Evolutionary conservation across 805 yeast genomes (phyloP), one percentile per base, ranked within the genome.

Genomic region (Nakazawaea anatomiae): DNA sequence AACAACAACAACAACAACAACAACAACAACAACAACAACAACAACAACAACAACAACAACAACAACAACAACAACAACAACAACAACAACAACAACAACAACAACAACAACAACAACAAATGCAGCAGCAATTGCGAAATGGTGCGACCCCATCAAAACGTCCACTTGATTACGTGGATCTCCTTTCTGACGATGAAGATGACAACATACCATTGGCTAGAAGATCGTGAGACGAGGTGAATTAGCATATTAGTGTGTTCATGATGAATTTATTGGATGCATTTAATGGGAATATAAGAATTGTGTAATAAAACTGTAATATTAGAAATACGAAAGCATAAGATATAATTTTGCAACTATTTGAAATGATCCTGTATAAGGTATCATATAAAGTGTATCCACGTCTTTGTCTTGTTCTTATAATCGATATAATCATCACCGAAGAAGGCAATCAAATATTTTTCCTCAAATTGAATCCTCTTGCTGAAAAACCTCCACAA

Each of bases 381-480:
- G 2, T 11, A 11, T 27, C 32, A 35, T 44, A 82, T 69, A 55
- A 85, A 83, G 0, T 96, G 96, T 38, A 92, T 85, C 44, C 82
- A 76, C 0, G 83, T 77, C 2, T 74, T 69, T 0, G 84, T 82
- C 1, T 55, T 57, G 6, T 60, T 50, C 54, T 66, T 76, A 64
- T 90, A 92, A 0, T 61, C 55, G 0, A 57, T 52, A 62, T 92
- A 94, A 5, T 78, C 79, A 1, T 74, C 65, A 1, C 90, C 92
- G 64, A 92, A 94, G 62, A 92, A 91, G 25, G 68, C 58, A 7
- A 81, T 62, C 54, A 94, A 65, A 47, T 72, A 77, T 35, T 56
- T 60, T 62, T 94, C 99, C 67, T 94, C 99, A 44, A 69, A 80
- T 14, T 49, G 60, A 38, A 94, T 89, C 52, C 99, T 74, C 9